A percentile compares a stretch with the other conserved stretches of the same genome.
Evolutionary conservation across 495 filamentous ascomycete genomes (phyloP).

Genomic region (Jackrogersella minutella): DNA sequence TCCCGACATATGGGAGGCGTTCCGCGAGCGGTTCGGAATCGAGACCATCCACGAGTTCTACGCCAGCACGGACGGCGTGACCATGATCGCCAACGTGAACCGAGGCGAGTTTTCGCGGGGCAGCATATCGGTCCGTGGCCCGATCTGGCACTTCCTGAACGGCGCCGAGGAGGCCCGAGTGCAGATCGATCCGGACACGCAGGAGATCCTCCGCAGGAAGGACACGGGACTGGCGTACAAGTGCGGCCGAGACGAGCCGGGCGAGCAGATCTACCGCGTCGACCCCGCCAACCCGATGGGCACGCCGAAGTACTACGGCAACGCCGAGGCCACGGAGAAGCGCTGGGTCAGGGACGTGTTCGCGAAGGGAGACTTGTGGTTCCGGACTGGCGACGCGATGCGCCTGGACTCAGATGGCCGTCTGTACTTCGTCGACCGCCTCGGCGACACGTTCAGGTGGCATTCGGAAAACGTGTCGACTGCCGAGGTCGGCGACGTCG

Average conservation of each 20-base stretch:
- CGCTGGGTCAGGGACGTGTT: conserved; percentile 76
- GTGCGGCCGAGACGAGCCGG: conserved; percentile 67
- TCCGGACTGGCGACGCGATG: conserved; percentile 78
- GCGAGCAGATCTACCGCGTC: conserved; percentile 75
- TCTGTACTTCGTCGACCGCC: conserved; percentile 77
- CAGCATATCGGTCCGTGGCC: conserved; percentile 73
- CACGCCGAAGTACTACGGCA: conserved; percentile 74
- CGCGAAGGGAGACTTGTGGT: conserved; percentile 75
- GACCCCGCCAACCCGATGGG: conserved; percentile 52
- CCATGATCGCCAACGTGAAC: conserved; percentile 55
- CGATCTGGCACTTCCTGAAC: conserved; percentile 58
- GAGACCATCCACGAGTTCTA: conserved; percentile 68
- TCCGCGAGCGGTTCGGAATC: conserved; percentile 69
- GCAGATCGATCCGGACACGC: conserved; percentile 69
- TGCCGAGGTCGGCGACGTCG: conserved; percentile 72
- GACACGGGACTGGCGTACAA: conserved; percentile 69
- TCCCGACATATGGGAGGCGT: conserved; percentile 76
- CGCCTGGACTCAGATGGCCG: conserved; percentile 68
- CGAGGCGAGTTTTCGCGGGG: conserved; percentile 65
- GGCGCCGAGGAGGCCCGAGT: conserved; percentile 68
- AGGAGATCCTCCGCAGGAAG: conserved; percentile 66
- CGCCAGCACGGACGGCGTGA: conserved; percentile 68
- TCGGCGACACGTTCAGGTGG: conserved; percentile 86
- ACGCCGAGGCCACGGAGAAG: conserved; percentile 68
- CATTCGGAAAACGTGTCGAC: conserved; percentile 85